These are phyloP conservation scores for Erodium texanum DNA, from an alignment of 441 rosid species.

Conservation along the genomic window DNA sequence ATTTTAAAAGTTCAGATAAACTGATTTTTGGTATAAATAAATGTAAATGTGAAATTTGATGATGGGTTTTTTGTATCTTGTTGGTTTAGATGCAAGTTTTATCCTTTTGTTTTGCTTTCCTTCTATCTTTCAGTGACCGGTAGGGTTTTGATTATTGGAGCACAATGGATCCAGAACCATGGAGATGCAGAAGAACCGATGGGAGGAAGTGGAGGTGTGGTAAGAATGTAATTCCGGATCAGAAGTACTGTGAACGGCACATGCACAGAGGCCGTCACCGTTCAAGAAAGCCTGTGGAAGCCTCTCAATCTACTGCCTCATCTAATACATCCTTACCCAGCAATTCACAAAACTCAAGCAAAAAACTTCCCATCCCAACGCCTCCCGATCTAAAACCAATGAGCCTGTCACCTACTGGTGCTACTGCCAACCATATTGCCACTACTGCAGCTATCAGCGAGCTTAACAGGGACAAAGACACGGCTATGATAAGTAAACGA, in stretches of 20 bases:
- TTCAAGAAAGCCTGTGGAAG: slow-evolving; percentile 90
- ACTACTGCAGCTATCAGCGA: not conserved
- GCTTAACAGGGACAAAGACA: not conserved
- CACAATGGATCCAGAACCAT: slow-evolving; percentile 42
- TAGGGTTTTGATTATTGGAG: slow-evolving; percentile 22
- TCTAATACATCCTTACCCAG: slow-evolving; percentile 11
- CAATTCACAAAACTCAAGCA: slow-evolving; percentile 11
- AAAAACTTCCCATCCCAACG: not conserved
- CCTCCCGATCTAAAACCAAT: slow-evolving; percentile 13
- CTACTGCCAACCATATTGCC: slow-evolving; percentile 4
- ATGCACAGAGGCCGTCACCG: slow-evolving; percentile 63
- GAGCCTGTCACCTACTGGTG: too few relatives aligned
- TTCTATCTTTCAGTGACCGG: slow-evolving; percentile 28
- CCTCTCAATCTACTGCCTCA: slow-evolving; percentile 23
- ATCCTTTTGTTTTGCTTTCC: too few relatives aligned
- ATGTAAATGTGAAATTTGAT: not conserved
- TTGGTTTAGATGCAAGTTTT: not conserved
- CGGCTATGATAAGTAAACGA: not conserved
- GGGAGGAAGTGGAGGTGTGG: slow-evolving; percentile 81
- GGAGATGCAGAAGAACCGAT: slow-evolving; percentile 77
- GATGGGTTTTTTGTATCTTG: too few relatives aligned
- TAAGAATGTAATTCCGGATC: slow-evolving; percentile 35
- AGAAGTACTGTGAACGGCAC: slow-evolving; percentile 67
- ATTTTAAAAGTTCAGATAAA: not conserved
- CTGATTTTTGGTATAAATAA: not conserved